These are phyloP conservation scores for Syzygium malaccense DNA, from an alignment of 441 rosid species.

Conservation along the genomic window DNA sequence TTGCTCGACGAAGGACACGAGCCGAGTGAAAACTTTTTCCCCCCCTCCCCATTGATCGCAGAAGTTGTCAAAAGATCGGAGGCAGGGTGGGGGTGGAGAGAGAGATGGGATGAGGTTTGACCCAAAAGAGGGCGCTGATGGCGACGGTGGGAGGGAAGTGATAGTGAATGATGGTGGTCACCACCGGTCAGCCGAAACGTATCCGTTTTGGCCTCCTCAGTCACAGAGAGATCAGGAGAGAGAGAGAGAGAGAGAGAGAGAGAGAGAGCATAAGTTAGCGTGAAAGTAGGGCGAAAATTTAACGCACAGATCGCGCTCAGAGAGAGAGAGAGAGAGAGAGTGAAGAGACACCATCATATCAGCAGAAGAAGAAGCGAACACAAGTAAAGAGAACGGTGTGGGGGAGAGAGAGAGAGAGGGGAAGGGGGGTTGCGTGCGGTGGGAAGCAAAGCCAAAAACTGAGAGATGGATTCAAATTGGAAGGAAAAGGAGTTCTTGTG, in stretches of 20 bases:
- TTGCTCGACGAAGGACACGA: not conserved
- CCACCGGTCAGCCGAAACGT: not conserved
- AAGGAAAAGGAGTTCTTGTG: not conserved
- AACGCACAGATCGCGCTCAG: not conserved
- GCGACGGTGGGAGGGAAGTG: not conserved
- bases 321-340: not conserved
- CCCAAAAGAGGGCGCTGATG: not conserved
- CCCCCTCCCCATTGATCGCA: not conserved
- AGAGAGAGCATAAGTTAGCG: not conserved
- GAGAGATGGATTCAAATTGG: not conserved
- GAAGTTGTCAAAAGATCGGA: not conserved
- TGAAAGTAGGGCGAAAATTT: not conserved
- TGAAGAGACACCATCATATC: conserved; percentile 1
- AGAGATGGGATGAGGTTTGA: not conserved
- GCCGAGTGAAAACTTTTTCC: not conserved
- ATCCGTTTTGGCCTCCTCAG: not conserved
- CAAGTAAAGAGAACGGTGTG: not conserved
- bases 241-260: not conserved
- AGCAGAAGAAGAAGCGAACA: not conserved
- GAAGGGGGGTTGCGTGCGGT: not conserved
- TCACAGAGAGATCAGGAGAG: not conserved
- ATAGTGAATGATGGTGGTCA: not conserved
- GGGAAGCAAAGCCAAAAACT: not conserved
- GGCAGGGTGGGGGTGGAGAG: too few relatives aligned
- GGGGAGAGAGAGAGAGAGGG: not conserved